phyloP scores from a whole-genome alignment of 495 filamentous ascomycete species.

The Parachaetomium inaequale region DNA sequence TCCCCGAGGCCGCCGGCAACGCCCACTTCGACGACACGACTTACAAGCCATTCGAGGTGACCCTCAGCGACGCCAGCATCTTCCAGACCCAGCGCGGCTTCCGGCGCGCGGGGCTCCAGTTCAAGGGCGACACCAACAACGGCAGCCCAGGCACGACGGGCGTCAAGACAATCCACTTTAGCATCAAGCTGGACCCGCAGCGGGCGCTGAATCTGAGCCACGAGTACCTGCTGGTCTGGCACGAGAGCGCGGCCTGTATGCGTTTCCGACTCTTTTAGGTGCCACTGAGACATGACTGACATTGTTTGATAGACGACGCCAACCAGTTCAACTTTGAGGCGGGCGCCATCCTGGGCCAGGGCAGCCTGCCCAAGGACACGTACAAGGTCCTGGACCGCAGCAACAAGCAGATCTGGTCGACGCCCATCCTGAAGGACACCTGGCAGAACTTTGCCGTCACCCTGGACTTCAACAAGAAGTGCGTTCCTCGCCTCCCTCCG shows the following conservation, averaged over 20 bases:
- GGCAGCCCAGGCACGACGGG: conserved; percentile 45
- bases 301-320: conserved; percentile 29
- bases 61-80: conserved; percentile 50
- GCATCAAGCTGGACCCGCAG: conserved; percentile 45
- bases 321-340: conserved; percentile 57
- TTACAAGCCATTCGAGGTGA: conserved; percentile 46
- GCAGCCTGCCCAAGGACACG: conserved; percentile 76
- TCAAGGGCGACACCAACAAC: conserved; percentile 46
- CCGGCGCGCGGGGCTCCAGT: conserved; percentile 53
- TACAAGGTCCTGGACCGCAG: conserved; percentile 55
- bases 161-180: conserved; percentile 54
- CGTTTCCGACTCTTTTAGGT: background rate
- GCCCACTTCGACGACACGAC: conserved; percentile 43
- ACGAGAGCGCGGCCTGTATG: conserved; percentile 49
- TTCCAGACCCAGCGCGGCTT: conserved; percentile 55
- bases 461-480: conserved; percentile 52
- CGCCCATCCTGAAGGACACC: conserved; percentile 35
- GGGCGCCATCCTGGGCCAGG: conserved; percentile 56
- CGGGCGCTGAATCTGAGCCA: conserved; percentile 52
- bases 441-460: conserved; percentile 61
- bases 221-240: conserved; percentile 56
- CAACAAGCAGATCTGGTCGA: conserved; percentile 49
- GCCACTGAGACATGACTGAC: background rate
- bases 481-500: conserved; percentile 12
- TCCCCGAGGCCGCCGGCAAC: conserved; percentile 34